Conservation (phyloP, 2,329 filamentous ascomycete genomes). For the Fusarium cicatricum region DNA sequence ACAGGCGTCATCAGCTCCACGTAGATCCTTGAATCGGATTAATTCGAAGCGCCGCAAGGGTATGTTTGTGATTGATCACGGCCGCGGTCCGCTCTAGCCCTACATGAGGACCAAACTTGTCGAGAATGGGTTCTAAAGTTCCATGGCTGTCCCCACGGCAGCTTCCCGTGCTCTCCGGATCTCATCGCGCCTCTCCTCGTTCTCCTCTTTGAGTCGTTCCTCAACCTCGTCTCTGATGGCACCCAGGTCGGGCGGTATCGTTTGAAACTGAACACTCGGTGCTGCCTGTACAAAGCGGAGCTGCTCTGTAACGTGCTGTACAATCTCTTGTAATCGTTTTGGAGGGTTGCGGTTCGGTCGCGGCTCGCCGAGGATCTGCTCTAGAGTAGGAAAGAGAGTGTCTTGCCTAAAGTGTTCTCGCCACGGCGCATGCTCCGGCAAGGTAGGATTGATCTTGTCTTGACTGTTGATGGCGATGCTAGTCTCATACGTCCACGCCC, state of each 20-base stretch:
- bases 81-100: constrained; percentile 1
- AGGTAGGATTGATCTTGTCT: constrained; percentile 72
- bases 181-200: constrained; percentile 64
- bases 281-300: constrained; percentile 84
- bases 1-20: constrained; percentile 1
- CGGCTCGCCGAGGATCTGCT: constrained; percentile 72
- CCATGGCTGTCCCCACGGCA: constrained; percentile 65
- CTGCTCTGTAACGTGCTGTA: constrained; percentile 83
- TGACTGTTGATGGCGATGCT: constrained; percentile 83
- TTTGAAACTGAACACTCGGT: constrained; percentile 85
- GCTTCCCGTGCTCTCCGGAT: constrained; percentile 63
- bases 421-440: constrained; percentile 85
- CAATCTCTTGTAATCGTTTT: constrained; percentile 77
- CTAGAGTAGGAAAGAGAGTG: constrained; percentile 87
- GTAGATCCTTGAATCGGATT: constrained; percentile 5
- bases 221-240: constrained; percentile 75
- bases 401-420: constrained; percentile 88
- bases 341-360: constrained; percentile 80
- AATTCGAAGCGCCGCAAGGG: constrained; percentile 1
- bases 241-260: constrained; percentile 79
- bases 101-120: constrained; percentile 1
- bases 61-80: constrained; percentile 13
- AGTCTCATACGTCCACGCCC: constrained; percentile 97
- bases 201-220: constrained; percentile 70
- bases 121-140: constrained; percentile 47